Evolutionary conservation across 768 basidiomycete genomes (phyloP).

Genomic region (Psilocybe sp.): DNA sequence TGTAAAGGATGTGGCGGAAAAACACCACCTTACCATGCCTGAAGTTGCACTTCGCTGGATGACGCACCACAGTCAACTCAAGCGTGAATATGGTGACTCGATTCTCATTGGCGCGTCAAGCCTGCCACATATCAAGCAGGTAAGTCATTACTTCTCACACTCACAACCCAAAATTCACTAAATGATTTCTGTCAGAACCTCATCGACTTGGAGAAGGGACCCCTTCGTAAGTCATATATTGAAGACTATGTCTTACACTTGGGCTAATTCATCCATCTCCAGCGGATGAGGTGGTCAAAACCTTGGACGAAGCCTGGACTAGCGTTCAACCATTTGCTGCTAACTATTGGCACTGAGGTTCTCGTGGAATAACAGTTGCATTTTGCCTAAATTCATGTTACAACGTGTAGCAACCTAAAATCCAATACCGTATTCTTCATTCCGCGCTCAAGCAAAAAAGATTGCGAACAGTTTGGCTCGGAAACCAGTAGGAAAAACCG

Average conservation of each 20-base stretch:
- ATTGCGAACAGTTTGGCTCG: too few relatives aligned
- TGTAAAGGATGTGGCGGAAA: conserved; percentile 42
- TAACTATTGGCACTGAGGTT: not conserved
- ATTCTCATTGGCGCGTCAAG: conserved; percentile 63
- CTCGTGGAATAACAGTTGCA: too few relatives aligned
- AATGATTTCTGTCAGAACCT: conserved; percentile 32
- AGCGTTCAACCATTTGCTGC: conserved; percentile 16
- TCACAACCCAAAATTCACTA: not conserved
- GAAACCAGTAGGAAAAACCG: too few relatives aligned
- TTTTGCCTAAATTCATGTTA: too few relatives aligned
- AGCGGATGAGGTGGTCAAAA: conserved; percentile 51
- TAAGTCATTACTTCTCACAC: conserved; percentile 6
- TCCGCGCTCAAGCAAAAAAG: too few relatives aligned
- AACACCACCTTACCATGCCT: conserved; percentile 42
- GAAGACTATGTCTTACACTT: not conserved
- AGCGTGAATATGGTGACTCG: conserved; percentile 46
- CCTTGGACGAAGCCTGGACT: conserved; percentile 50
- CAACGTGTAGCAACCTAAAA: too few relatives aligned
- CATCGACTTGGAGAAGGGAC: conserved; percentile 52
- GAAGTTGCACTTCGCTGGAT: conserved; percentile 64
- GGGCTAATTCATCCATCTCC: not conserved
- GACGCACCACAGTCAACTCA: conserved; percentile 52
- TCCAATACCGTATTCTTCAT: too few relatives aligned
- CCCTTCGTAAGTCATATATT: conserved; percentile 38
- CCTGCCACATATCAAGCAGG: conserved; percentile 53